Conservation (phyloP, 2,329 filamentous ascomycete species). For the Fusarium domesticum region DNA sequence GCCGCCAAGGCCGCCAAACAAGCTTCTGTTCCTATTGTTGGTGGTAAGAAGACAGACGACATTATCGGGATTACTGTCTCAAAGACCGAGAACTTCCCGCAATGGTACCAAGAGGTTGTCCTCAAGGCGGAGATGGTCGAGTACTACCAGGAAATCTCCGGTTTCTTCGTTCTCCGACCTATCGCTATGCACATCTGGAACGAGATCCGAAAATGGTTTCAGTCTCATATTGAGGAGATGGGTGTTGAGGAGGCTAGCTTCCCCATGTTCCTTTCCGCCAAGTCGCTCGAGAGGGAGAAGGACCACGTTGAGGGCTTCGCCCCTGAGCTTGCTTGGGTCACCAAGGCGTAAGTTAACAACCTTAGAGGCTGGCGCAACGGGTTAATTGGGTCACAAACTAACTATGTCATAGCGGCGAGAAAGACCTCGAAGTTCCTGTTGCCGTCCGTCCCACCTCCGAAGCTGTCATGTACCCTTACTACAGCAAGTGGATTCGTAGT, state of each 20-base stretch:
- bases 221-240: conserved; percentile 77
- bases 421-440: conserved; percentile 79
- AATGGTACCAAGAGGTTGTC: conserved; percentile 97
- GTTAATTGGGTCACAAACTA: conserved; percentile 1
- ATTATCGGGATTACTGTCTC: conserved; percentile 85
- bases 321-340: conserved; percentile 86
- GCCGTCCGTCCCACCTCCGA: conserved; percentile 67
- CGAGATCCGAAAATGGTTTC: conserved; percentile 65
- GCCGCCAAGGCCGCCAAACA: conserved; percentile 61
- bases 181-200: conserved; percentile 66
- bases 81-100: conserved; percentile 83
- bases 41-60: conserved; percentile 60
- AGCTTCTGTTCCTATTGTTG: conserved; percentile 47
- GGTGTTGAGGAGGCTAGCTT: conserved; percentile 96
- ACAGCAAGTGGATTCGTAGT: conserved; percentile 93
- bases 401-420: conserved; percentile 66
- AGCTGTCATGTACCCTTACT: conserved; percentile 93
- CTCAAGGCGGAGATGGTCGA: conserved; percentile 97
- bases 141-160: conserved; percentile 92
- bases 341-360: conserved; percentile 61
- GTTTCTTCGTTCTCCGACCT: conserved; percentile 89
- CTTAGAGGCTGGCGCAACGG: background rate
- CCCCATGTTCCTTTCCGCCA: conserved; percentile 90
- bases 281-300: conserved; percentile 85
- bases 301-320: conserved; percentile 99